Conservation (phyloP, 495 filamentous ascomycete species). For the Aspergillus cristatus region DNA sequence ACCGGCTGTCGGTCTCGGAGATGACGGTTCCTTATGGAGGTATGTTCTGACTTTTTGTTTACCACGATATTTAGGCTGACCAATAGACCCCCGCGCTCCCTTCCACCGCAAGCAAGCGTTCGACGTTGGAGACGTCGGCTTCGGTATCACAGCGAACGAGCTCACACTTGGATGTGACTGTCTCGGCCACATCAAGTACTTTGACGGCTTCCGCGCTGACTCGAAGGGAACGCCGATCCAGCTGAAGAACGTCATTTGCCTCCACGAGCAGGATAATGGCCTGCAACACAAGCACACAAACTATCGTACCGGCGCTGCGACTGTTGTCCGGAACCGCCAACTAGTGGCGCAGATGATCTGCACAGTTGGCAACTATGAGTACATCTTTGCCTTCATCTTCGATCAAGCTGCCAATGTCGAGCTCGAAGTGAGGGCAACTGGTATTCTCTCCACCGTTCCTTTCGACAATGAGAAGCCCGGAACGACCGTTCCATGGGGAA, state of each 20-base stretch:
- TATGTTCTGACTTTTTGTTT: slow-evolving; percentile 8
- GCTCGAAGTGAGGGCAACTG: slow-evolving; percentile 82
- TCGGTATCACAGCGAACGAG: slow-evolving; percentile 58
- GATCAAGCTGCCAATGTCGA: slow-evolving; percentile 75
- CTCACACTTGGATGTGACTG: slow-evolving; percentile 62
- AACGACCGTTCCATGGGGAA: slow-evolving; percentile 62
- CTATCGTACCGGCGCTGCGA: slow-evolving; percentile 52
- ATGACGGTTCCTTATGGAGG: slow-evolving; percentile 62
- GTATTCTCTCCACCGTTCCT: slow-evolving; percentile 76
- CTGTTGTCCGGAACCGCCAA: slow-evolving; percentile 51
- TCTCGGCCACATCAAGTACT: slow-evolving; percentile 58
- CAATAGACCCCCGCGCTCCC: slow-evolving; percentile 52
- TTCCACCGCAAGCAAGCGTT: slow-evolving; percentile 68
- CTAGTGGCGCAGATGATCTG: slow-evolving; percentile 65
- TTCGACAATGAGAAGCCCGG: slow-evolving; percentile 45
- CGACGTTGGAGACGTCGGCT: slow-evolving; percentile 61
- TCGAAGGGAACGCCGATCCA: slow-evolving; percentile 42
- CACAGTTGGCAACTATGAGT: slow-evolving; percentile 78
- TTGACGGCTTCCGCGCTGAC: slow-evolving; percentile 48
- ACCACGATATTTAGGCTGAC: background rate
- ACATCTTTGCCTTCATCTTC: slow-evolving; percentile 77
- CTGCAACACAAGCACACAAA: slow-evolving; percentile 65
- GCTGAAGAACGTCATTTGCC: slow-evolving; percentile 52
- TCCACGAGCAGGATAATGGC: slow-evolving; percentile 63
- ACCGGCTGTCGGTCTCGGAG: slow-evolving; percentile 65